Base-by-base conservation (phyloP, 805 yeast species). In the Barnettozyma botsteinii region DNA sequence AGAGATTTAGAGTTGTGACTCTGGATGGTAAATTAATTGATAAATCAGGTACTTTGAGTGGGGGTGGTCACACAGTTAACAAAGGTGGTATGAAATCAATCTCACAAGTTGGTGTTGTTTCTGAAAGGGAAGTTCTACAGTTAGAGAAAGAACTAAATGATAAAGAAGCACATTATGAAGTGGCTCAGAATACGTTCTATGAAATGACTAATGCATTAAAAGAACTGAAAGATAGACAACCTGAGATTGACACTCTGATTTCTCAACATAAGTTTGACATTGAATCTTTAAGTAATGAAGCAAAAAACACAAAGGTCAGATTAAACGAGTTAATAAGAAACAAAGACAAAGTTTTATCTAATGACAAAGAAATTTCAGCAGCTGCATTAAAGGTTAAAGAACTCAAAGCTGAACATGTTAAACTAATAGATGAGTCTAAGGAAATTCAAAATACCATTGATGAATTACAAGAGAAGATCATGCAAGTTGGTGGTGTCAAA, bases 1-100 rank as follows among this genome's bases (percentile, higher is more conserved):
- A 69, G 50, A 69, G 98, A 52, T 85, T 77, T 72, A 74, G 95
- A 51, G 98, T 91, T 19, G 98, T 94, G 0, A 88, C 98, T 0
- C 59, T 88, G 8, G 95, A 85, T 59, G 99, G 99, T 19, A 83
- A 87, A 51, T 66, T 93, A 18, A 91, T 93, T 41, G 97, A 89
- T 53, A 78, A 81, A 13, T 84, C 95, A 2, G 99, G 99, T 61
- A 85, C 97, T 1, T 80, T 94, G 81, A 79, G 95, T 34, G 99
- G 99, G 52, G 99, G 99, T 63, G 98, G 98, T 38, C 73, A 70
- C 40, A 67, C 73, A 29, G 73, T 71, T 8, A 70, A 74, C 14
- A 73, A 73, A 37, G 98, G 98, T 6, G 81, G 83, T 3, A 87
- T 93, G 95, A 77, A 71, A 42, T 52, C 61, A 1, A 49, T 59